A percentile compares a stretch with the other conserved stretches of the same genome.
phyloP scores from a whole-genome alignment of 1,284 basidiomycete species.

The Boletellus deceptivus region DNA sequence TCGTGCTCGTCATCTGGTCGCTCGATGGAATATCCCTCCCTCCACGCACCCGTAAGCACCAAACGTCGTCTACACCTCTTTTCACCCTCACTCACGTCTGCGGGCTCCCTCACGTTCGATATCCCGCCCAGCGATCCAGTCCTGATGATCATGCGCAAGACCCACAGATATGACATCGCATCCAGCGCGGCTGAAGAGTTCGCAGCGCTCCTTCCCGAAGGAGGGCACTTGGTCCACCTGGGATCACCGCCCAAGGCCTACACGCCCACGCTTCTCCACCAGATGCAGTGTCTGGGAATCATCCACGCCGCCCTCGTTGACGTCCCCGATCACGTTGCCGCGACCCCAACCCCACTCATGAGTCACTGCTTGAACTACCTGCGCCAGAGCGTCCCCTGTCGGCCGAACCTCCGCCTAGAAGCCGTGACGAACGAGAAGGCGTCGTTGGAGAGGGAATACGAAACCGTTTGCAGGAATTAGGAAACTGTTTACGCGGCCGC shows the following conservation, averaged over 20 bases:
- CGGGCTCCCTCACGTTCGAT: constrained; percentile 5
- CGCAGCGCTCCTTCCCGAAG: constrained; percentile 6
- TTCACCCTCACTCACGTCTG: neutral
- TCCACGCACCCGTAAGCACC: neutral
- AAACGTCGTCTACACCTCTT: neutral
- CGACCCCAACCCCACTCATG: constrained; percentile 10
- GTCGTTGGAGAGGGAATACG: constrained; percentile 7
- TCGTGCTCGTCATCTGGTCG: neutral
- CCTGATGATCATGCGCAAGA: constrained; percentile 5
- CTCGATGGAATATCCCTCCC: neutral
- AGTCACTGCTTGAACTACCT: constrained; percentile 34
- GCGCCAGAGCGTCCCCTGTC: constrained; percentile 28
- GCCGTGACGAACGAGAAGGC: constrained; percentile 3
- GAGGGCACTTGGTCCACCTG: constrained; percentile 9
- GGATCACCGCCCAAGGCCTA: constrained; percentile 13
- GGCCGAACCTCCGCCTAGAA: constrained; percentile 17
- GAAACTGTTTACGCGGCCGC: constrained; percentile 4
- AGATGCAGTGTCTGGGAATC: constrained; percentile 32
- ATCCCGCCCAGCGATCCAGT: constrained; percentile 1
- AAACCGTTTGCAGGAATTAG: constrained; percentile 12
- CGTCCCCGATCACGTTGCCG: neutral
- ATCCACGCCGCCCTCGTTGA: constrained; percentile 7
- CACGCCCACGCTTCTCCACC: constrained; percentile 33
- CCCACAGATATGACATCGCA: neutral
- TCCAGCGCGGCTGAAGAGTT: constrained; percentile 1